Percentiles rank a stretch among this genome's conserved stretches.
Conservation (phyloP, 2,329 filamentous ascomycete species). For the Colletotrichum caudatum region DNA sequence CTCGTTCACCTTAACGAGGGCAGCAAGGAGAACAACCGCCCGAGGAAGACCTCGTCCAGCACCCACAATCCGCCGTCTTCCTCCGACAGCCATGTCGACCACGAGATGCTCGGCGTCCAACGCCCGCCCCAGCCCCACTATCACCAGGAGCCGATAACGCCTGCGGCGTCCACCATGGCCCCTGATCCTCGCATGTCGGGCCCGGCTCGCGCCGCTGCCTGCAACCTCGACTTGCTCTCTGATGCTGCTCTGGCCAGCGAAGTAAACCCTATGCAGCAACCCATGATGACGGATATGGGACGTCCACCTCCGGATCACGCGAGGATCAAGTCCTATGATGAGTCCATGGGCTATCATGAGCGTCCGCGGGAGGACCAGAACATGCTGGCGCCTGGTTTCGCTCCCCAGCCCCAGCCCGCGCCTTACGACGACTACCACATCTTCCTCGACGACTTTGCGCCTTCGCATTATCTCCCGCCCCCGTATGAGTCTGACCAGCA, state of each 20-base stretch:
- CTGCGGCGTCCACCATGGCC: constrained; percentile 55
- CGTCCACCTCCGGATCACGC: constrained; percentile 56
- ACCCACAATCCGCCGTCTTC: constrained; percentile 59
- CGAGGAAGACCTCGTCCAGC: constrained; percentile 60
- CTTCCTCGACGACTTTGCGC: constrained; percentile 68
- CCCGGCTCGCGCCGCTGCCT: constrained; percentile 59
- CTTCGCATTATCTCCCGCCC: constrained; percentile 67
- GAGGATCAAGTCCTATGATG: constrained; percentile 63
- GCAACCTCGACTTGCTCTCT: constrained; percentile 69
- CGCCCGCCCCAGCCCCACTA: constrained; percentile 52
- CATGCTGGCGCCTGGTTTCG: constrained; percentile 56
- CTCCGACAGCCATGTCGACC: constrained; percentile 61
- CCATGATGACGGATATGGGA: constrained; percentile 60
- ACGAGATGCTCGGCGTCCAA: constrained; percentile 60
- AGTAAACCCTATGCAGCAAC: constrained; percentile 61
- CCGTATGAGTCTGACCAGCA: constrained; percentile 67
- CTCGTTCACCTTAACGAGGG: constrained; percentile 73
- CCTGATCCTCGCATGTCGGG: constrained; percentile 58
- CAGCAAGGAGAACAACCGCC: constrained; percentile 64
- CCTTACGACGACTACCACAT: constrained; percentile 69
- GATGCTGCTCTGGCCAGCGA: constrained; percentile 71
- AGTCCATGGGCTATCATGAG: constrained; percentile 61
- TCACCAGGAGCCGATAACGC: constrained; percentile 55
- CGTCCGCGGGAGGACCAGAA: constrained; percentile 61
- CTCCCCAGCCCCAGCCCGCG: constrained; percentile 54